A percentile compares a stretch with the other conserved stretches of the same genome.
These are phyloP conservation scores for Solanum chacoense DNA, from an alignment of 305 asterid genomes.

Conservation along the genomic window DNA sequence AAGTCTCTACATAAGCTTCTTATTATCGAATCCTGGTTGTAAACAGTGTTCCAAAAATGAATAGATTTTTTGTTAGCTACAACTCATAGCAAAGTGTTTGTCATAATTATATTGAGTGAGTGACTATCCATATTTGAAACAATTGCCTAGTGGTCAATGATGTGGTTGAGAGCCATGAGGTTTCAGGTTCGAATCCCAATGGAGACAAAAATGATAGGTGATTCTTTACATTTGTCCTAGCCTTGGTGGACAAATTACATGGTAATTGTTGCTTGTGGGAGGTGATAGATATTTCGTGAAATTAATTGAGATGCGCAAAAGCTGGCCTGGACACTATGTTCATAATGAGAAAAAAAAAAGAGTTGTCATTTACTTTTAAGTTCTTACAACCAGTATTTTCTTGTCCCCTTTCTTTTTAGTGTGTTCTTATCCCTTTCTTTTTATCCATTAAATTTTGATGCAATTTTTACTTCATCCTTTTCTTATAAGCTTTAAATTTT, in stretches of 20 bases:
- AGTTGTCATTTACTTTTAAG: neutral
- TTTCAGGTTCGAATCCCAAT: neutral
- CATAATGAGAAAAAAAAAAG: neutral
- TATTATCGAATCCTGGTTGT: neutral
- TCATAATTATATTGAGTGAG: neutral
- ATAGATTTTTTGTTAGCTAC: neutral
- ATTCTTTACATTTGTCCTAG: neutral
- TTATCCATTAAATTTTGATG: neutral
- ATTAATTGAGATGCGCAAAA: neutral
- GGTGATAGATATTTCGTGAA: neutral
- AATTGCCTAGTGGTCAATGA: neutral
- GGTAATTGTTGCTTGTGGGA: neutral
- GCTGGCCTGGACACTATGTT: neutral
- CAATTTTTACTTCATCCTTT: neutral
- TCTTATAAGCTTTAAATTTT: neutral
- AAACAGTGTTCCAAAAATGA: neutral
- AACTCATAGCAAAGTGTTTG: neutral
- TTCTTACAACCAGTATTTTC: neutral
- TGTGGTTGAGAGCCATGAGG: neutral
- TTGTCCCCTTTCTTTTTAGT: neutral
- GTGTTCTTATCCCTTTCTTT: neutral
- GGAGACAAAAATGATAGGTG: neutral
- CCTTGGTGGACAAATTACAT: neutral
- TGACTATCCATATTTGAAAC: neutral
- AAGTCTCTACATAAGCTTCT: neutral